phyloP scores from a whole-genome alignment of 108 stramenopile species.

The Aurantiochytrium sp. region DNA sequence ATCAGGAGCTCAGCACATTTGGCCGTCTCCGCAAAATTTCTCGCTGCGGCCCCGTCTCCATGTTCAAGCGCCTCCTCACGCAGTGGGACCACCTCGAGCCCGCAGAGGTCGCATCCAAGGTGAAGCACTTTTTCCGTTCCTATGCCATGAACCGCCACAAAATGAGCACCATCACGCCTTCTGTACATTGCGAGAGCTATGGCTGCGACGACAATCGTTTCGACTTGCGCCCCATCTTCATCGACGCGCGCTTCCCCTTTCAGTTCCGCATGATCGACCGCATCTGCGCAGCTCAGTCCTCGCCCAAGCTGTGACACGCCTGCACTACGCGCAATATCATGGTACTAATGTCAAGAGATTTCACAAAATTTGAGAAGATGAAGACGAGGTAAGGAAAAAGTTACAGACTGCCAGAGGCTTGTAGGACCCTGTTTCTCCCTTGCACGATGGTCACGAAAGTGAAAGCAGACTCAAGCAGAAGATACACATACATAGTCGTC shows the following conservation, averaged over 20 bases:
- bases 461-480: no score
- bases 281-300: not conserved
- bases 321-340: not conserved
- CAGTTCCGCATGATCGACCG: slow-evolving; percentile 74
- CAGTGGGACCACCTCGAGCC: slow-evolving; percentile 70
- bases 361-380: no score
- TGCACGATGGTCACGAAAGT: no score
- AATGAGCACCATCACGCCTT: slow-evolving; percentile 93
- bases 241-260: slow-evolving; percentile 76
- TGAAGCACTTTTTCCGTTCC: slow-evolving; percentile 81
- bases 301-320: not conserved
- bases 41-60: slow-evolving; percentile 84
- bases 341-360: no score
- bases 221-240: slow-evolving; percentile 89
- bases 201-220: slow-evolving; percentile 97
- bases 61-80: slow-evolving; percentile 73
- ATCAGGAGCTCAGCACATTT: slow-evolving; percentile 85
- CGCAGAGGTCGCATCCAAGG: slow-evolving; percentile 69
- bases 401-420: no score
- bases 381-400: no score
- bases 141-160: slow-evolving; percentile 96
- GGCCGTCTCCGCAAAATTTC: slow-evolving; percentile 81
- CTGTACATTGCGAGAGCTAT: slow-evolving; percentile 93
- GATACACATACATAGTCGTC: no score
- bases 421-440: no score